phyloP scores from a whole-genome alignment of 2,329 filamentous ascomycete genomes.

The Aspergillus tamarii region DNA sequence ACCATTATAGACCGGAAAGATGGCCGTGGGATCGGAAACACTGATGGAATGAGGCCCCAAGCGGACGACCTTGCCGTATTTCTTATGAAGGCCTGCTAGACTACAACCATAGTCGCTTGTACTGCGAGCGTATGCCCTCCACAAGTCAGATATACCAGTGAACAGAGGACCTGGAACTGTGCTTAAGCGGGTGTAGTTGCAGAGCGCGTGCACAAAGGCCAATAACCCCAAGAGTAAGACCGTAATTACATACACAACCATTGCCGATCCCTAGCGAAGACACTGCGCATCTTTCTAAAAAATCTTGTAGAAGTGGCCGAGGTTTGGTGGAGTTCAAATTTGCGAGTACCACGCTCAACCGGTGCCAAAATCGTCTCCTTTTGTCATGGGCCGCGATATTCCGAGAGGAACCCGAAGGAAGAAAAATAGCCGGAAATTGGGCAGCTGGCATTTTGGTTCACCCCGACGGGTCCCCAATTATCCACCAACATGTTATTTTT shows the following conservation, averaged over 20 bases:
- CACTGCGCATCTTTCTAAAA: neutral
- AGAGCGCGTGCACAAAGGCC: conserved; percentile 13
- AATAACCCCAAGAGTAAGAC: conserved; percentile 1
- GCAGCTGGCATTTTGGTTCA: neutral
- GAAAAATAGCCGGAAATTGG: conserved; percentile 18
- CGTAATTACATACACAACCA: conserved; percentile 17
- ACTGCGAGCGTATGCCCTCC: conserved; percentile 13
- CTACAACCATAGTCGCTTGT: conserved; percentile 9
- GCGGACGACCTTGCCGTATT: conserved; percentile 22
- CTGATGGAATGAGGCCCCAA: conserved; percentile 21
- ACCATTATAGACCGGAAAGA: conserved; percentile 6
- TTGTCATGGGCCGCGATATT: conserved; percentile 19
- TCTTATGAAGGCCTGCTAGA: conserved; percentile 16
- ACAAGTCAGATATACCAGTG: conserved; percentile 16
- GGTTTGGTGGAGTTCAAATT: neutral
- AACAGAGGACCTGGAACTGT: conserved; percentile 20
- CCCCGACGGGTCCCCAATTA: neutral
- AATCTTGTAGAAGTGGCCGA: neutral
- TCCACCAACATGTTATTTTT: neutral
- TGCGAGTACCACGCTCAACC: neutral
- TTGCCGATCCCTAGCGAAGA: neutral
- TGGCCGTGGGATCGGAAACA: conserved; percentile 15
- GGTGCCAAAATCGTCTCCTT: conserved; percentile 2
- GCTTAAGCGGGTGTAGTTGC: conserved; percentile 20
- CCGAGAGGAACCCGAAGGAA: conserved; percentile 21